Percentiles rank a stretch among this genome's conserved stretches.
These are phyloP conservation scores for Cucumis cinereus DNA, from an alignment of 306 rosid species.

Conservation along the genomic window DNA sequence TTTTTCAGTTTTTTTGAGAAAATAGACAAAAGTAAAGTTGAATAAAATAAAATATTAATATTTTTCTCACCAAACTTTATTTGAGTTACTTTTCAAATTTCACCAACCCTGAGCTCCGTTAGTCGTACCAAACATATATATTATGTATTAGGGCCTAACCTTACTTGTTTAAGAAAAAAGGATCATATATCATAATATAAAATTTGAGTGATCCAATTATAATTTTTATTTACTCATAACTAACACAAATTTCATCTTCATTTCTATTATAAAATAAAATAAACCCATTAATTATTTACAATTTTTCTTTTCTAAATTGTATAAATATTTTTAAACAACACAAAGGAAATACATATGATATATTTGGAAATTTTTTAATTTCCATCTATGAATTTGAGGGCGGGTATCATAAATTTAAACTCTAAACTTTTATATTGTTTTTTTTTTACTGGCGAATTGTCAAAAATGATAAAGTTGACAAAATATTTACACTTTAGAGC, in stretches of 20 bases:
- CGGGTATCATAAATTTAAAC: no score
- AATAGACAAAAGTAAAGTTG: neutral
- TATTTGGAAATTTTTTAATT: no score
- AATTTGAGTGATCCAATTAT: neutral
- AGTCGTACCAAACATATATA: neutral
- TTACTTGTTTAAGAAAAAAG: neutral
- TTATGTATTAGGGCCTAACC: neutral
- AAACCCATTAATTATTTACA: neutral
- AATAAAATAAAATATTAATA: neutral
- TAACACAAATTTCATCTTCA: no score
- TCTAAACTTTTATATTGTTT: no score
- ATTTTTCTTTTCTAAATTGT: neutral
- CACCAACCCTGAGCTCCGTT: neutral
- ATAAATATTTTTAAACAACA: neutral
- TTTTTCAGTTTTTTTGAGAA: neutral
- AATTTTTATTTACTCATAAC: neutral
- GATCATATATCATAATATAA: neutral
- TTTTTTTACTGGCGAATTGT: no score
- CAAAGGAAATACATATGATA: no score
- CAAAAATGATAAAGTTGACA: no score
- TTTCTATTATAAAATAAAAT: neutral
- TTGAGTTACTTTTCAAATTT: neutral
- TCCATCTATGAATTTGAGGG: no score
- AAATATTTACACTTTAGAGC: no score
- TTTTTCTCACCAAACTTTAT: neutral